phyloP scores from a whole-genome alignment of 176 grass and related monocot genomes.

The Oryza brachyantha region DNA sequence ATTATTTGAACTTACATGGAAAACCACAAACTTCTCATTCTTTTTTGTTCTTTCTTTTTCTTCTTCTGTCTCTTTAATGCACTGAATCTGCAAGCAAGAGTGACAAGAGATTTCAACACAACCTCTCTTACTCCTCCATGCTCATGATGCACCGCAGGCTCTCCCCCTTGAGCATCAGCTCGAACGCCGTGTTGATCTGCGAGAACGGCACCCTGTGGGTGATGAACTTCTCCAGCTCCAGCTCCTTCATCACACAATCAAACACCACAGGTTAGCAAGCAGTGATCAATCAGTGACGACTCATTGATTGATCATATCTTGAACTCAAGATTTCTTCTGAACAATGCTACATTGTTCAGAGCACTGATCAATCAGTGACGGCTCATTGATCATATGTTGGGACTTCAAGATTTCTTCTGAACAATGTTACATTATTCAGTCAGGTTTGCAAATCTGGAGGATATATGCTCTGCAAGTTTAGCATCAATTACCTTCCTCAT shows the following conservation, averaged over 20 bases:
- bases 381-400: not conserved
- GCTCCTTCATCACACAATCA: slow-evolving; percentile 37
- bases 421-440: not conserved
- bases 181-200: slow-evolving; percentile 90
- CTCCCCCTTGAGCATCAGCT: slow-evolving; percentile 83
- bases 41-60: not conserved
- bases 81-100: not conserved
- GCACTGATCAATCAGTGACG: not conserved
- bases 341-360: not conserved
- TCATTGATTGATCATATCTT: not conserved
- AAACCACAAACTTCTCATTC: not conserved
- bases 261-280: not conserved
- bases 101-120: not conserved
- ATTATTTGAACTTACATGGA: not conserved
- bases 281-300: not conserved
- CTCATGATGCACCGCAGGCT: slow-evolving; percentile 76
- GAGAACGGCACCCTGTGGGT: slow-evolving; percentile 81
- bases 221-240: slow-evolving; percentile 97
- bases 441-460: not conserved
- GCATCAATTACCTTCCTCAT: slow-evolving; percentile 78
- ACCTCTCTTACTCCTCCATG: slow-evolving; percentile 59
- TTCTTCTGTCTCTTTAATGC: not conserved
- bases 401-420: not conserved
- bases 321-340: not conserved
- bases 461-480: not conserved